These are phyloP conservation scores for Colletotrichum sansevieriae DNA, from an alignment of 2,329 filamentous ascomycete genomes.

Conservation along the genomic window DNA sequence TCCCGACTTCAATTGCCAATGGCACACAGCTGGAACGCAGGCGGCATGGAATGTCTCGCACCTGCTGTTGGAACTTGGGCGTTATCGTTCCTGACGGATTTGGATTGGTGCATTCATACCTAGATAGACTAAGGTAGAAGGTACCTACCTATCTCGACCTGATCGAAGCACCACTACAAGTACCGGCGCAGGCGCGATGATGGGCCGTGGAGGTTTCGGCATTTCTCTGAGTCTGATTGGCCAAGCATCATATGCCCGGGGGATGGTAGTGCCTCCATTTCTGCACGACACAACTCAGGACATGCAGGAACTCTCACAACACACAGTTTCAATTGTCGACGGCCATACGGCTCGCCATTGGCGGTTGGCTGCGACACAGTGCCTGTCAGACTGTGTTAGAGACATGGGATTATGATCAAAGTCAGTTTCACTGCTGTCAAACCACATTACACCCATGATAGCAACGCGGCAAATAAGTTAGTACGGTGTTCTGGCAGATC, in stretches of 20 bases:
- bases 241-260: constrained; percentile 2
- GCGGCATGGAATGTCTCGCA: constrained; percentile 3
- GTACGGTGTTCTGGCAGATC: constrained; percentile 33
- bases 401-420: constrained; percentile 15
- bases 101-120: constrained; percentile 22
- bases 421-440: constrained; percentile 25
- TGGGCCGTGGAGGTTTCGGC: constrained; percentile 5
- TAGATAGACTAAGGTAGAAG: no score
- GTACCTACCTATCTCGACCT: no score
- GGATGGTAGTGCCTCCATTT: constrained; percentile 17
- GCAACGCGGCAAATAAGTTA: constrained; percentile 4
- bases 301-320: constrained; percentile 21
- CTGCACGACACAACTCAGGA: constrained; percentile 38
- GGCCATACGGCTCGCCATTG: background rate
- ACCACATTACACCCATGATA: constrained; percentile 1
- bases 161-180: no score
- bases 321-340: background rate
- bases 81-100: constrained; percentile 11
- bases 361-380: background rate
- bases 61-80: background rate
- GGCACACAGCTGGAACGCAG: background rate
- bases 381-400: background rate
- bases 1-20: no score
- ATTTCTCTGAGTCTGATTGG: constrained; percentile 22
- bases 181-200: constrained; percentile 17